phyloP scores from a whole-genome alignment of 768 basidiomycete genomes.

The Filobasidium floriforme region DNA sequence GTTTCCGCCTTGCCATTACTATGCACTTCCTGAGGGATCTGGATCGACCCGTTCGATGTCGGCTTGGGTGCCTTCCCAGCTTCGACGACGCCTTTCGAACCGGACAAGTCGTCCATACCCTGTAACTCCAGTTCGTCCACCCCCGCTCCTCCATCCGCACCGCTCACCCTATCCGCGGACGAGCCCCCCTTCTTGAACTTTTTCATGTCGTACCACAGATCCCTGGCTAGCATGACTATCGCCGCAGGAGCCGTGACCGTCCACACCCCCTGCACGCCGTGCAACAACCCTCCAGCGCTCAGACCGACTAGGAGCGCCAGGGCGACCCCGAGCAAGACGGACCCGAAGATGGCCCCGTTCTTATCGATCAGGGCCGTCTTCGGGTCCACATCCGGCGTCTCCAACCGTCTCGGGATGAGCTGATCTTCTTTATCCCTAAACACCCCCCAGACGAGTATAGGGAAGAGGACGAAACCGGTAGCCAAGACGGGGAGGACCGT shows the following conservation, averaged over 20 bases:
- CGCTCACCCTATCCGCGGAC: slow-evolving; percentile 1
- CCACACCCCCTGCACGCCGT: slow-evolving; percentile 43
- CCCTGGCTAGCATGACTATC: slow-evolving; percentile 60
- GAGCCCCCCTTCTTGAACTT: neutral
- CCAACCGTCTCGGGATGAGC: slow-evolving; percentile 31
- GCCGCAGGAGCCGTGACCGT: slow-evolving; percentile 73
- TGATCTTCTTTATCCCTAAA: slow-evolving; percentile 21
- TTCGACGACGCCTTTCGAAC: neutral
- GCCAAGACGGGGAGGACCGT: slow-evolving; percentile 72
- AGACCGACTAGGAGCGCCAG: slow-evolving; percentile 68
- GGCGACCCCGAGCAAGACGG: slow-evolving; percentile 58
- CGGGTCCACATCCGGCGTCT: slow-evolving; percentile 46
- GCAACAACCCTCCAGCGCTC: slow-evolving; percentile 50
- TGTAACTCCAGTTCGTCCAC: slow-evolving; percentile 9
- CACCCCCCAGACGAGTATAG: slow-evolving; percentile 36
- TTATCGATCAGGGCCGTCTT: slow-evolving; percentile 65
- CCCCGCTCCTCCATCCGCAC: neutral
- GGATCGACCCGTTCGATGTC: neutral
- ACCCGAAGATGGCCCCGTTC: slow-evolving; percentile 65
- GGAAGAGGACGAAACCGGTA: slow-evolving; percentile 57
- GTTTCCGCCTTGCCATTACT: neutral
- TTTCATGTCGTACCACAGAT: slow-evolving; percentile 48
- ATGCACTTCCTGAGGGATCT: neutral
- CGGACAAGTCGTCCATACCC: slow-evolving; percentile 17
- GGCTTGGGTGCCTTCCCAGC: neutral